A percentile compares a stretch with the other conserved stretches of the same genome.
Evolutionary conservation across 306 rosid genomes (phyloP).

Genomic region (Medicago lupulina): DNA sequence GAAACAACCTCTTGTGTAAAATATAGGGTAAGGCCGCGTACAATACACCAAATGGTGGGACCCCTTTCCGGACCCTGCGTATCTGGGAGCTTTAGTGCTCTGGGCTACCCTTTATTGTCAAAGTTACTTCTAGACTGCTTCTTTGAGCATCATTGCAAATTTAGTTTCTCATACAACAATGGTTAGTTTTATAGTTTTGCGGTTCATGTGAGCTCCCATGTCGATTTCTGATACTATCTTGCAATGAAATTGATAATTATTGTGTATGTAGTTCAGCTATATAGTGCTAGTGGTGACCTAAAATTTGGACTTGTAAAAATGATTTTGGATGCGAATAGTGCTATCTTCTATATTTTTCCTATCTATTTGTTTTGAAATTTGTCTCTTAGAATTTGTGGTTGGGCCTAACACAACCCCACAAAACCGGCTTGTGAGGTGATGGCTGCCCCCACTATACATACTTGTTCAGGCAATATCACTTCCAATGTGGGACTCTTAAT

Average conservation of each 20-base stretch:
- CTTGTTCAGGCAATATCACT: too few relatives aligned
- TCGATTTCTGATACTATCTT: constrained; percentile 27
- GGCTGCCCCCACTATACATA: too few relatives aligned
- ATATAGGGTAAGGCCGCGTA: too few relatives aligned
- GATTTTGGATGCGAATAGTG: constrained; percentile 21
- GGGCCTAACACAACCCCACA: too few relatives aligned
- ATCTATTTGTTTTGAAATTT: too few relatives aligned
- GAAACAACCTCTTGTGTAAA: too few relatives aligned
- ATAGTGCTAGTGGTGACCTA: neutral
- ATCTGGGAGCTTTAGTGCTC: too few relatives aligned
- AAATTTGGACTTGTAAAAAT: constrained; percentile 11
- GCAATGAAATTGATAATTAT: constrained; percentile 18
- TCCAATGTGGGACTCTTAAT: too few relatives aligned
- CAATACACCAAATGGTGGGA: too few relatives aligned
- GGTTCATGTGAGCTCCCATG: neutral
- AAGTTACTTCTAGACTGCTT: neutral
- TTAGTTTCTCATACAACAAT: neutral
- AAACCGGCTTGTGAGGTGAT: too few relatives aligned
- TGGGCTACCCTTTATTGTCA: neutral
- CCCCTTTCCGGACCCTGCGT: too few relatives aligned
- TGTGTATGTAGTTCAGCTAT: neutral
- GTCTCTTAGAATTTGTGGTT: too few relatives aligned
- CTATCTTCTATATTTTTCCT: constrained; percentile 1
- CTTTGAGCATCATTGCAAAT: neutral
- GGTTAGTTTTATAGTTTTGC: neutral